Evolutionary conservation across 495 filamentous ascomycete genomes (phyloP), one percentile per base, ranked within the genome.

Genomic region (Cryomyces antarcticus): DNA sequence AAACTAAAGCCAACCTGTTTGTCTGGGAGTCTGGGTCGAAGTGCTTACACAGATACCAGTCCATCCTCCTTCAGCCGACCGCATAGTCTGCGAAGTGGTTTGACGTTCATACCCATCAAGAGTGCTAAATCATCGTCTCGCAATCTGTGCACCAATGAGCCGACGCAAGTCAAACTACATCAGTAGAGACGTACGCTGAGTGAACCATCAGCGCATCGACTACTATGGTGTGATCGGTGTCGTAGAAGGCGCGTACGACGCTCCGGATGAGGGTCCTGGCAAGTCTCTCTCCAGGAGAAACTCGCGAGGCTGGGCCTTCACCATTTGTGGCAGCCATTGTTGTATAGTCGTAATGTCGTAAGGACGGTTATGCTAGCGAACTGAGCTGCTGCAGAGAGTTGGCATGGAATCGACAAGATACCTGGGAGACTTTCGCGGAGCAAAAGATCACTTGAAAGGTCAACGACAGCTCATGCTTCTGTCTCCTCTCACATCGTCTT

Each of bases 181-280:
- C 33, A 2, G 3, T 36, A 9, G 17, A 2, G 17, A 65, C 78
- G 56, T 71, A 82, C 75, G 82, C 81, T 47, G 80, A 84, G 63
- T 99, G 89, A 31, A 86, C 73, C 51, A 92, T 75, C 41, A 99
- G 72, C 43, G 92, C 86, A 70, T 99, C 89, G 31, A 99, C 63
- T 12, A 94, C 75, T 28, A 95, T 72, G 46, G 93, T 79, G 52
- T 93, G 80, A 45, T 85, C 74, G 39, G 79, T 86, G 41, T 85
- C 74, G 65, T 93, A 93, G 70, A 99, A 96, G 43, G 86, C 78
- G 56, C 89, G 88, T 46, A 76, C 78, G 41, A 87, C 78, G 52
- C 73, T 88, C 56, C 86, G 82, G 43, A 96, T 77, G 48, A 99
- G 78, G 10, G 77, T 76, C 57, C 83, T 81, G 31, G 86, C 83